Base-by-base conservation (phyloP, 2,329 filamentous ascomycete species). In the Ophiostoma triangulosporum region DNA sequence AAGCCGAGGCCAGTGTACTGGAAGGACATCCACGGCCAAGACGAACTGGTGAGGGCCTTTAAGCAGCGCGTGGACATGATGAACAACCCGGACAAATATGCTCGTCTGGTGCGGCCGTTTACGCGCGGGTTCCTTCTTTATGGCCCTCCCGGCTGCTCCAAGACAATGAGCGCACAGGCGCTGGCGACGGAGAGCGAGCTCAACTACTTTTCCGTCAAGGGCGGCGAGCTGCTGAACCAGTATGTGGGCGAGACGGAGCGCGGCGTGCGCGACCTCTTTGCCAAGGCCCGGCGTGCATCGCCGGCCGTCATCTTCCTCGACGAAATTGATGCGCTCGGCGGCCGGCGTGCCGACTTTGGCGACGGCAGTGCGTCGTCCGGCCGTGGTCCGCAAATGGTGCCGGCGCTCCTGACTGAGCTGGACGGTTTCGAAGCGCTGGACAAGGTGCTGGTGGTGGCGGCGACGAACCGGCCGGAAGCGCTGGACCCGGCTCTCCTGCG, bases 281-380 rank as follows among this genome's bases (percentile, higher is more conserved):
- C 83, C 52, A 86, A 90, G 61, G 91, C 91, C 1, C 77, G 86
- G 40, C 83, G 84, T n/a, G 90, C 89, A 8, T 82, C 83, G 51
- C 91, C 91, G 0, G 89, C 86, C 64, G 91, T 96, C 68, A 89
- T 97, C 62, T 97, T 96, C 74, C 95, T 96, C 60, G 90, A 97
- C 65, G 90, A 97, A 66, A 93, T 97, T 61, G 90, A 97, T 68
- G 83, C 87, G 4, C 91, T 97, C 58, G 86, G 67, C 62, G 83
- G 70, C 1, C 70, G 73, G 53, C 69, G 76, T 7, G 61, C 70
- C 38, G 70, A 74, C 20, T 70, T 73, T 52, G 72, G 60, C 65
- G 65, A 68, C 6, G 66, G 70, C 17, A 60, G 57, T 7, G 62
- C 64, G 3, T 61, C 64, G 15, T 65, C 66, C 46, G 63, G 62